Base-by-base conservation (phyloP, 2,329 filamentous ascomycete genomes). In the Plectosphaerella sp. region DNA sequence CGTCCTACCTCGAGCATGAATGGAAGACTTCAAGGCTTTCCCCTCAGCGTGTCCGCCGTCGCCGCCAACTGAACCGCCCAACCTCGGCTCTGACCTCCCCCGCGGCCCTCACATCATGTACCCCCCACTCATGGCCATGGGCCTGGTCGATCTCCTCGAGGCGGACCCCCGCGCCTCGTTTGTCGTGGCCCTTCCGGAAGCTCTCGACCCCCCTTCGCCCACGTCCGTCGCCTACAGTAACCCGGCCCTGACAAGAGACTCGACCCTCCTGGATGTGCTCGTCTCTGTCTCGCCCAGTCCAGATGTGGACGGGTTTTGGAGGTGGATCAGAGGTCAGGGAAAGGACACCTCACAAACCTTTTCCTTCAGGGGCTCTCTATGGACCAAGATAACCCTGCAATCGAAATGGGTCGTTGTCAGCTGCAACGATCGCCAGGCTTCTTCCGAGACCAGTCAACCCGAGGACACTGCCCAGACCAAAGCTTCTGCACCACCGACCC, bases 151-250 rank as follows among this genome's bases (percentile, higher is more conserved):
- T 57, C 64, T 75, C 12, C 65, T 74, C 56, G 63, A 69, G 54
- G 66, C 63, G 54, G 72, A 75, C 53, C 69, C 70, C 28, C 66
- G 72, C 50, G 70, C 72, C 49, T 69, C 69, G 43, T 75, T 75
- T 45, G 62, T 74, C 51, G 66, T 70, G 46, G 62, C 61, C 28
- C 48, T 58, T 16, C 49, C 54, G 15, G 41, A 57, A 15, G 45
- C 49, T 12, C 35, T 53, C 47, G 49, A 57, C 45, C 48, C 58
- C 25, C 45, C 57, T 18, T 42, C 50, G 25, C 53, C 52, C 24
- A 50, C 55, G 9, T 45, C 47, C 33, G 51, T 65, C 15, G 60
- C 66, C 20, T 72, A 74, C 58, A 63, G 63, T 52, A 75, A 75
- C 52, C 65, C 68, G 43, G 65, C 68, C n/a, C 60, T 73, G 3